Base-by-base conservation (phyloP, 768 basidiomycete species). In the Russula sp. region DNA sequence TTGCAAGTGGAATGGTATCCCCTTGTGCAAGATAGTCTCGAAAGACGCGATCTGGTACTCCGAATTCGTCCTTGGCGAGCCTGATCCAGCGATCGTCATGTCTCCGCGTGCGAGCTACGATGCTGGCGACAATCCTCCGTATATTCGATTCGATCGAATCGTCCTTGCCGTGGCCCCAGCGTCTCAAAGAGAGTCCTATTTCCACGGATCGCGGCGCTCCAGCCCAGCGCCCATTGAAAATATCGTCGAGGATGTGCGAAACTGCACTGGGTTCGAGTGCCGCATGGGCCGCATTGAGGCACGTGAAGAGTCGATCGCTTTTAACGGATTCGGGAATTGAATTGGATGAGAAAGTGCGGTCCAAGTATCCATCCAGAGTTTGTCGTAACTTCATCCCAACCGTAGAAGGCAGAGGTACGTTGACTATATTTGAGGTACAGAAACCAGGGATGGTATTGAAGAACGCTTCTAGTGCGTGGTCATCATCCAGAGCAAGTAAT, bases 361-460 rank as follows among this genome's bases (percentile, higher is more conserved):
- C 32, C 44, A 62, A 26, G 11, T 49, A 56, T 26, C 61, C 28
- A 10, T 20, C 10, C 26, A 62, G 36, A 0, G 44, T 13, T 14
- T 30, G 40, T 20, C 40, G 7, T 5, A 57, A 22, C 44, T 57
- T 46, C 28, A 4, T 46, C 28, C 20, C 14, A 32, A 46, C 7
- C 1, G 3, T 1, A 16, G 3, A 10, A 9, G 28, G 9, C 13
- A 46, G 42, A 22, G 34, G 20, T 22, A 22, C 18, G 1, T 28
- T 10, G 30, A 32, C 28, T 4, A 57, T 10, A 20, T 24, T 34
- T 7, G 62, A 63, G 26, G 10, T 36, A 34, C 26, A 63, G 34
- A 63, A 63, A 3, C 55, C 55, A 42, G 62, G 62, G 20, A 63
- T 40, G 13, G 46, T 8, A 1, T n/a, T 28, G 28, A 63, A 63